Percentiles rank a stretch among this genome's conserved stretches.
These are phyloP conservation scores for Xylaria multiplex DNA, from an alignment of 2,329 filamentous ascomycete genomes.

Conservation along the genomic window DNA sequence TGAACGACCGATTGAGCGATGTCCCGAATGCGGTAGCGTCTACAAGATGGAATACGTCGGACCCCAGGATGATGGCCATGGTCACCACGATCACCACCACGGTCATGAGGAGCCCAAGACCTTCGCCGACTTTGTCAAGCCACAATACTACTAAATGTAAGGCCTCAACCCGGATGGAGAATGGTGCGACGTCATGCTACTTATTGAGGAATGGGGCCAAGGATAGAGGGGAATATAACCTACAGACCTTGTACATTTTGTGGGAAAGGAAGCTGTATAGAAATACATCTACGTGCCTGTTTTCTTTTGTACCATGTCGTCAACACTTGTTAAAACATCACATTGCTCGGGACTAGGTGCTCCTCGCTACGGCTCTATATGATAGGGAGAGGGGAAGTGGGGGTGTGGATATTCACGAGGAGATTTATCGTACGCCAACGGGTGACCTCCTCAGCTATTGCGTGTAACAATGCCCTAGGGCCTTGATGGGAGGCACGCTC, in stretches of 20 bases:
- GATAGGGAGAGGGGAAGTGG: not conserved
- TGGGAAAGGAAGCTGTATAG: slow-evolving; percentile 40
- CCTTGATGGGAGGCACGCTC: not conserved
- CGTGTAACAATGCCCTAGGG: not conserved
- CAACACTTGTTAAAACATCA: not conserved
- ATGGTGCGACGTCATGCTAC: not conserved
- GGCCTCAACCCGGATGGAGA: not conserved
- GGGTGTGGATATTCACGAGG: too few species aligned
- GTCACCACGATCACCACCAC: slow-evolving; percentile 64
- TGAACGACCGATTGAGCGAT: slow-evolving; percentile 91
- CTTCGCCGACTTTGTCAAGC: slow-evolving; percentile 94
- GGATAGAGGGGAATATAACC: slow-evolving; percentile 11
- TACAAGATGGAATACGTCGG: slow-evolving; percentile 99
- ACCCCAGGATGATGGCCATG: slow-evolving; percentile 77
- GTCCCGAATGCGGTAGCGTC: slow-evolving; percentile 94
- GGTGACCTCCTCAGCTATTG: not conserved
- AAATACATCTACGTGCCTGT: slow-evolving; percentile 37
- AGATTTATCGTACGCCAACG: not conserved
- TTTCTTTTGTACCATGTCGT: slow-evolving; percentile 21
- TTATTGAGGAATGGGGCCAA: not conserved
- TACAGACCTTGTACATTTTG: slow-evolving; percentile 43
- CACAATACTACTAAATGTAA: slow-evolving; percentile 82
- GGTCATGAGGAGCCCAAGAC: slow-evolving; percentile 90
- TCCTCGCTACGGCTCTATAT: not conserved
- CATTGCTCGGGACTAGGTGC: not conserved